phyloP scores from a whole-genome alignment of 129 eudicot species.

The Lactuca saligna region DNA sequence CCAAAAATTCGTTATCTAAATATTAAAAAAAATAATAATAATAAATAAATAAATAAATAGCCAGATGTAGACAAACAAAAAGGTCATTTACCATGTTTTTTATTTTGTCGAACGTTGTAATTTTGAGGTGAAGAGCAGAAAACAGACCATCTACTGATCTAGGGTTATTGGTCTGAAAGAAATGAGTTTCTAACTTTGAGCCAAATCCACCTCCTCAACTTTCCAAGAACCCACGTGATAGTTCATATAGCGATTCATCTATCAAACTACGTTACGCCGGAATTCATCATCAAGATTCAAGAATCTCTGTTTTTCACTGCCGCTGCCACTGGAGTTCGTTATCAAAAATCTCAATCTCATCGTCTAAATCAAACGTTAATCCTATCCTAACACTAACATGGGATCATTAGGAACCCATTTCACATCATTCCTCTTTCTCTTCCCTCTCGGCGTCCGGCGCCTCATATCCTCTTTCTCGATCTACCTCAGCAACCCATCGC shows the following conservation, averaged over 20 bases:
- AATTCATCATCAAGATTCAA: neutral
- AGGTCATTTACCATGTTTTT: no score
- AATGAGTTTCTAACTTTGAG: neutral
- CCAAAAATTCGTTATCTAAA: no score
- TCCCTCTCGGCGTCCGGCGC: constrained; percentile 58
- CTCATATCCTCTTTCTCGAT: constrained; percentile 45
- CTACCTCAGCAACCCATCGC: constrained; percentile 64
- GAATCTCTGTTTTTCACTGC: constrained; percentile 1
- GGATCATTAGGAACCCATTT: constrained; percentile 64
- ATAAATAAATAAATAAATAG: no score
- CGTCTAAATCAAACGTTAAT: neutral
- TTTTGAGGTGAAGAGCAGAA: neutral
- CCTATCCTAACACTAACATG: constrained; percentile 22
- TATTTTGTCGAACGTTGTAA: no score
- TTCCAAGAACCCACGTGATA: neutral
- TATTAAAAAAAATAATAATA: no score
- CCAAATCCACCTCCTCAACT: constrained; percentile 1
- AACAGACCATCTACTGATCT: neutral
- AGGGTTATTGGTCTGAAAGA: neutral
- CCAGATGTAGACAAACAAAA: no score
- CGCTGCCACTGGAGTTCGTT: neutral
- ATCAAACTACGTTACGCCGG: no score
- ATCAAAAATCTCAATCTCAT: neutral
- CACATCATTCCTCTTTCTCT: constrained; percentile 60
- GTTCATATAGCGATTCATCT: no score